These are phyloP conservation scores for Ustilago shanxiensis DNA, from an alignment of 1,284 basidiomycete species.

Conservation along the genomic window DNA sequence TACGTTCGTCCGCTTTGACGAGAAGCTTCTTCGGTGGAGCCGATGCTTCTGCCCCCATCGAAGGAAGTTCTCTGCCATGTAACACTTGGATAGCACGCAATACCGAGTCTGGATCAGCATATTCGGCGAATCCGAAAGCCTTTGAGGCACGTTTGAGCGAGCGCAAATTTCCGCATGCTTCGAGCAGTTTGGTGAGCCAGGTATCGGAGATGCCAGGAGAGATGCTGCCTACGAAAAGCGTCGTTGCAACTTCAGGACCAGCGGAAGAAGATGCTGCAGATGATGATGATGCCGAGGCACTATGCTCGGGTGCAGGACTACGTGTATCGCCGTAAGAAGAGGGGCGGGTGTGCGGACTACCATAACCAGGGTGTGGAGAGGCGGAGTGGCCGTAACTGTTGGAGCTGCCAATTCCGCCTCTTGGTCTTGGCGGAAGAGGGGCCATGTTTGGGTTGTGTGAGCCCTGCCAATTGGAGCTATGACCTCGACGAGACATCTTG, in stretches of 20 bases:
- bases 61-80: slow-evolving; percentile 81
- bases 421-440: slow-evolving; percentile 53
- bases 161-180: slow-evolving; percentile 87
- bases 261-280: slow-evolving; percentile 11
- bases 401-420: slow-evolving; percentile 51
- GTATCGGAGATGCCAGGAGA: slow-evolving; percentile 89
- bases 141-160: slow-evolving; percentile 92
- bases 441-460: slow-evolving; percentile 62
- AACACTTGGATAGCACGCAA: slow-evolving; percentile 83
- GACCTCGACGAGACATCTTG: slow-evolving; percentile 43
- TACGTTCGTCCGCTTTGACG: slow-evolving; percentile 90
- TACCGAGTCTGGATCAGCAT: slow-evolving; percentile 87
- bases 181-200: slow-evolving; percentile 79
- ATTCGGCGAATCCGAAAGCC: slow-evolving; percentile 94
- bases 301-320: slow-evolving; percentile 20
- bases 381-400: slow-evolving; percentile 27
- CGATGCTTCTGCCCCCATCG: slow-evolving; percentile 54
- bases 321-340: slow-evolving; percentile 15
- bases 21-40: slow-evolving; percentile 77
- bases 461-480: slow-evolving; percentile 51
- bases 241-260: slow-evolving; percentile 72
- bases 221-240: slow-evolving; percentile 92
- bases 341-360: slow-evolving; percentile 25
- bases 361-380: slow-evolving; percentile 34
- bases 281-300: slow-evolving; percentile 12